Base-by-base conservation (phyloP, 2,329 filamentous ascomycete species). In the Xylaria multiplex region DNA sequence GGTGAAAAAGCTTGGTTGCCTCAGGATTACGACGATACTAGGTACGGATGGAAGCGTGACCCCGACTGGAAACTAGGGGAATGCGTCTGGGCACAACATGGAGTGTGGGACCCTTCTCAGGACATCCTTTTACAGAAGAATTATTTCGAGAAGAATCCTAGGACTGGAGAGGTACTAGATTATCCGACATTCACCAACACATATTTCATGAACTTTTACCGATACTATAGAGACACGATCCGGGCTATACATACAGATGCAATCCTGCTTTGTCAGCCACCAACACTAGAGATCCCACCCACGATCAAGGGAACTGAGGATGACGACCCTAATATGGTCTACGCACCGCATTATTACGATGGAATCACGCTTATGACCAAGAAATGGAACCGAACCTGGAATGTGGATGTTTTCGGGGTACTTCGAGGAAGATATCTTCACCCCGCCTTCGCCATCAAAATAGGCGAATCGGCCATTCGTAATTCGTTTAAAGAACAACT, bases 351-450 rank as follows among this genome's bases (percentile, higher is more conserved):
- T 79, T 99, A 93, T 77, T 99, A 99, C 78, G 96, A 99, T 73
- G 96, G 96, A 11, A 91, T 99, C 62, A 99, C 96, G 0, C 84
- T 99, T 3, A 92, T 99, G 86, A 98, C 93, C 13, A 99, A 99
- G 81, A 97, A 97, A 78, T 99, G 96, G 96, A 99, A 98, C 76
- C 91, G 94, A 45, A 89, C 91, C 16, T 99, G 96, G 91, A 99
- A 99, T 72, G 91, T 99, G 7, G 96, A 99, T 77, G 93, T 99
- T 4, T 89, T 99, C 57, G 96, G 96, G 2, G 88, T 99, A 14
- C 83, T 99, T 49, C 90, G 96, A 52, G 96, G 96, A 13, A 91
- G 90, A 70, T 99, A 99, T 75, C 84, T 92, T 71, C 91, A 91
- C 24, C 96, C 96, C 13, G 93, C 93, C 0, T 95, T 99, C 76